Conservation (phyloP, 306 rosid species). For the Castanospermum australe region DNA sequence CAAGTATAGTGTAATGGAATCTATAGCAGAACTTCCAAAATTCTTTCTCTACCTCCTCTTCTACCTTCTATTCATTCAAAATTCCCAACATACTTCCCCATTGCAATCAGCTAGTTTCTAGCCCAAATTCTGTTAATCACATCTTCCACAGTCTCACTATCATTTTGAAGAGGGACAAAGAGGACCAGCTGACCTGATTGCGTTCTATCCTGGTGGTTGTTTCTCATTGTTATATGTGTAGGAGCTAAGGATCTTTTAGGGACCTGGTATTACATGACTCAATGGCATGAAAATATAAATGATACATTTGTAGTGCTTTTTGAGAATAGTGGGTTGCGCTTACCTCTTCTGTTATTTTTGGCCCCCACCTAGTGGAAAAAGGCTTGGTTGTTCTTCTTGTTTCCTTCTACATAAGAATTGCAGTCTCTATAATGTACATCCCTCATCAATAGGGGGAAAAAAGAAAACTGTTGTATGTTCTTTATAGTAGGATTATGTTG, state of each 20-base stretch:
- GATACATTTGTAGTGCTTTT: background rate
- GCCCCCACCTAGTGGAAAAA: too few relatives aligned
- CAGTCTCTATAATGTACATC: too few relatives aligned
- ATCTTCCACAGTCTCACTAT: background rate
- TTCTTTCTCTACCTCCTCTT: background rate
- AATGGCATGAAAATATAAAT: background rate
- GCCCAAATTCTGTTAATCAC: background rate
- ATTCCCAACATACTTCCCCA: background rate
- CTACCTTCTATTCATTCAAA: background rate
- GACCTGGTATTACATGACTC: background rate
- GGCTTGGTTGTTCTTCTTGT: too few relatives aligned
- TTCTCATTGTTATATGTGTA: conserved; percentile 2
- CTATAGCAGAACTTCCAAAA: background rate
- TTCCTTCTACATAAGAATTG: background rate
- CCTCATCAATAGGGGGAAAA: background rate
- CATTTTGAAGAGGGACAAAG: background rate
- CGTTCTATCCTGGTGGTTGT: background rate
- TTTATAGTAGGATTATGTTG: background rate
- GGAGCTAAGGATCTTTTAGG: background rate
- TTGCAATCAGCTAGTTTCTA: background rate
- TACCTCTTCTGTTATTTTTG: background rate
- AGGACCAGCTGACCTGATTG: background rate
- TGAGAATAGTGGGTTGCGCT: background rate
- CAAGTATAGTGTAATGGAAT: background rate
- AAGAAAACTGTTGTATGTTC: background rate